Conservation (phyloP, 2,329 filamentous ascomycete species). For the Eutypa lata region DNA sequence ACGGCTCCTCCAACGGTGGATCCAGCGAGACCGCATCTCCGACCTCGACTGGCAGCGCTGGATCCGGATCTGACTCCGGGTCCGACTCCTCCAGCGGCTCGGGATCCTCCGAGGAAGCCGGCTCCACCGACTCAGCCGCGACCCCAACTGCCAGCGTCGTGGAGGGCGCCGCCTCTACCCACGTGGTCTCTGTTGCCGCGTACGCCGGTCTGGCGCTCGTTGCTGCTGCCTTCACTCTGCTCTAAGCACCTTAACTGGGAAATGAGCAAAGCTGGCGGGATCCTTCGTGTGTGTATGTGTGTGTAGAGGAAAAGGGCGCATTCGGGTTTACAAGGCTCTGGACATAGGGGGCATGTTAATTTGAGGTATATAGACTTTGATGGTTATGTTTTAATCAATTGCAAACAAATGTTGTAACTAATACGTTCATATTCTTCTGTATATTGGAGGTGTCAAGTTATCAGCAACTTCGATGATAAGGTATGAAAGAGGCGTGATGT, state of each 20-base stretch:
- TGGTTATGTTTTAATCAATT: too few species aligned
- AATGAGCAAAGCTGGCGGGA: too few species aligned
- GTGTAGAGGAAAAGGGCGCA: too few species aligned
- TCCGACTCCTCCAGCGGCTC: background rate
- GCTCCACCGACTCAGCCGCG: background rate
- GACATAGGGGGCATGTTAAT: too few species aligned
- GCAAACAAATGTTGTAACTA: too few species aligned
- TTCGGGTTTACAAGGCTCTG: too few species aligned
- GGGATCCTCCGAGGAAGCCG: background rate
- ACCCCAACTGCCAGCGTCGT: background rate
- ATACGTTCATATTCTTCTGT: too few species aligned
- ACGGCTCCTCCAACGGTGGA: background rate
- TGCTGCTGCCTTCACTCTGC: background rate
- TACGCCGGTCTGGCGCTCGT: background rate
- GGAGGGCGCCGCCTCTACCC: background rate
- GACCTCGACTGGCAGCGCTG: background rate
- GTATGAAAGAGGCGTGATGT: too few species aligned
- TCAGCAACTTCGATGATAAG: too few species aligned
- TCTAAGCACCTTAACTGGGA: background rate
- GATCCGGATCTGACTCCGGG: background rate
- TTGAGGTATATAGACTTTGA: too few species aligned
- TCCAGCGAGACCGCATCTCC: background rate
- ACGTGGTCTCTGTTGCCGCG: background rate
- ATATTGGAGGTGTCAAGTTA: too few species aligned
- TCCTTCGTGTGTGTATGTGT: too few species aligned